phyloP scores from a whole-genome alignment of 768 basidiomycete genomes.

The Lentinula aciculospora region DNA sequence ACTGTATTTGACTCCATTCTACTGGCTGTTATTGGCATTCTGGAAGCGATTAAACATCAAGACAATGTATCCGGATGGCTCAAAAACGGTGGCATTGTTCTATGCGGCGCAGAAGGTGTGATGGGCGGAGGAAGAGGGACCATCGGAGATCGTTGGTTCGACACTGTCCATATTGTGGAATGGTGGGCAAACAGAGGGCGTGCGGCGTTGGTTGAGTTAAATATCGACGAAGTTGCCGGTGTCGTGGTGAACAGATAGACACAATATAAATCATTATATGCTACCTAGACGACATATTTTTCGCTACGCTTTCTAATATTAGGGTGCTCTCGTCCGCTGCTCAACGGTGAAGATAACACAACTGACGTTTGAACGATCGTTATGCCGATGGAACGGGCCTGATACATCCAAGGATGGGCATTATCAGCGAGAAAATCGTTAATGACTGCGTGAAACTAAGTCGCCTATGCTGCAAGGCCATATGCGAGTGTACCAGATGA shows the following conservation, averaged over 20 bases:
- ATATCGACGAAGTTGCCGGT: not conserved
- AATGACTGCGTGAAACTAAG: too few species aligned
- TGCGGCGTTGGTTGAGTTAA: not conserved
- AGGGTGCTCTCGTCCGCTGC: too few species aligned
- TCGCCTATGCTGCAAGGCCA: too few species aligned
- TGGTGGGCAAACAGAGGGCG: conserved; percentile 1
- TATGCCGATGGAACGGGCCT: too few species aligned
- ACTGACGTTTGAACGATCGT: too few species aligned
- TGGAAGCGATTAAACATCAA: conserved; percentile 54
- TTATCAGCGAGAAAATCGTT: too few species aligned
- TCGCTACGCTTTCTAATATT: too few species aligned
- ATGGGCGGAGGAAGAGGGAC: not conserved
- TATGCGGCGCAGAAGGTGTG: not conserved
- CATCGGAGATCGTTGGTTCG: conserved; percentile 2
- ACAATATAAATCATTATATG: too few species aligned
- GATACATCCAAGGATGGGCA: too few species aligned
- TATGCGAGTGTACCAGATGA: too few species aligned
- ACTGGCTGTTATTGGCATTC: conserved; percentile 61
- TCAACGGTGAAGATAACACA: too few species aligned
- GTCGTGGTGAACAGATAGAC: not conserved
- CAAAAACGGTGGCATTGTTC: conserved; percentile 42
- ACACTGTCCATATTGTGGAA: not conserved
- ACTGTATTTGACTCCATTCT: conserved; percentile 45
- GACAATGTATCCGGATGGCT: conserved; percentile 69
- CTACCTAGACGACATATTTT: too few species aligned